phyloP scores from a whole-genome alignment of 306 rosid genomes.

The Medicago lupulina region DNA sequence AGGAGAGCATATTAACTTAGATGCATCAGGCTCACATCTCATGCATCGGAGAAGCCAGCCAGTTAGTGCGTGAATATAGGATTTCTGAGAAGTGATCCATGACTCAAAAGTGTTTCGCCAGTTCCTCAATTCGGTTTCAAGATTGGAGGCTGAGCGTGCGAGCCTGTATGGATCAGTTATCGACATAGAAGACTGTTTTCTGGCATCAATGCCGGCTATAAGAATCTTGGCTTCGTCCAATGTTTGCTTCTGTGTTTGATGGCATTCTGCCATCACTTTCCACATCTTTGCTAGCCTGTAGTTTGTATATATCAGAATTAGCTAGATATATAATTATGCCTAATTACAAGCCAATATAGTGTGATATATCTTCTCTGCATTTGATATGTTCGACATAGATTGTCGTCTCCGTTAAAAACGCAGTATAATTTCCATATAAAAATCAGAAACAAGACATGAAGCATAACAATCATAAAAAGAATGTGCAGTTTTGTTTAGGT shows the following conservation, averaged over 20 bases:
- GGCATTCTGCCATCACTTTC: slow-evolving; percentile 95
- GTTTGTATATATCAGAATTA: slow-evolving; percentile 24
- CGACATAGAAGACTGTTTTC: slow-evolving; percentile 54
- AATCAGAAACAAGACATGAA: not conserved
- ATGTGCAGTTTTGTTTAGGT: slow-evolving; percentile 20
- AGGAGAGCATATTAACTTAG: slow-evolving; percentile 68
- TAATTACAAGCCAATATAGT: slow-evolving; percentile 2
- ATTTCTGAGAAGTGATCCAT: slow-evolving; percentile 91
- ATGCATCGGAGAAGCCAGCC: slow-evolving; percentile 86
- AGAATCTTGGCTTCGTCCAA: slow-evolving; percentile 80
- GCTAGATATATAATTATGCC: not conserved
- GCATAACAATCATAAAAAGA: not conserved
- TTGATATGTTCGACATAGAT: too few species aligned
- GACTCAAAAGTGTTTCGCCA: slow-evolving; percentile 79
- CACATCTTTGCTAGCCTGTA: slow-evolving; percentile 90
- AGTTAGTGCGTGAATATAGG: slow-evolving; percentile 71
- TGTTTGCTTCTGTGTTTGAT: slow-evolving; percentile 72
- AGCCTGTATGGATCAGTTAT: slow-evolving; percentile 59
- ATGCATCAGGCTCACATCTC: slow-evolving; percentile 63
- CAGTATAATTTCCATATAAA: not conserved
- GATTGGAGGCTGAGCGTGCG: slow-evolving; percentile 69
- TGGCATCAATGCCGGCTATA: slow-evolving; percentile 66
- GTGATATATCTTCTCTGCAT: not conserved
- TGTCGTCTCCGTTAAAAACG: too few species aligned
- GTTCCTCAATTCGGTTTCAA: slow-evolving; percentile 80